Conservation (phyloP, 306 rosid species). For the Malus sylvestris region DNA sequence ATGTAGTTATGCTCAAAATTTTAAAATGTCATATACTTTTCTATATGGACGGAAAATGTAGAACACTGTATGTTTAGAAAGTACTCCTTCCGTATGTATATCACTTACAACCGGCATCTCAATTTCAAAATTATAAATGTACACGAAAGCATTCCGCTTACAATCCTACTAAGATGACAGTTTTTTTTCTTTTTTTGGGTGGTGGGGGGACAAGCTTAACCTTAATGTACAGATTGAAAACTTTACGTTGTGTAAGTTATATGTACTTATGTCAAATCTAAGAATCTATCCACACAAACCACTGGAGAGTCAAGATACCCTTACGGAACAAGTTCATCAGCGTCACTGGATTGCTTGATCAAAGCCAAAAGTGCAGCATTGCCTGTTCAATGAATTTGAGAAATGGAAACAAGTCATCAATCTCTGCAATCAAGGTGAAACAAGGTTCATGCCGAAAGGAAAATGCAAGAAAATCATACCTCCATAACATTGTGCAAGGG, state of each 20-base stretch:
- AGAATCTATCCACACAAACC: slow-evolving; percentile 18
- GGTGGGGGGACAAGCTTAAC: not conserved
- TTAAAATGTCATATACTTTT: not conserved
- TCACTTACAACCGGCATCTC: slow-evolving; percentile 16
- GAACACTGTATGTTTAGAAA: not conserved
- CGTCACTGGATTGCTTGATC: slow-evolving; percentile 24
- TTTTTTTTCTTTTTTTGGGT: not conserved
- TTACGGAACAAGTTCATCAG: slow-evolving; percentile 7
- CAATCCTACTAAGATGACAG: slow-evolving; percentile 14
- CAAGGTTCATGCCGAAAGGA: not conserved
- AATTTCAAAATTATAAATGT: not conserved
- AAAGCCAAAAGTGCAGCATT: slow-evolving; percentile 85
- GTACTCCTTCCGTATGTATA: slow-evolving; percentile 1
- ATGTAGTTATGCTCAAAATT: not conserved
- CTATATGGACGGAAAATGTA: not conserved
- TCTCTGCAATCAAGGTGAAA: not conserved
- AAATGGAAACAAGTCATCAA: not conserved
- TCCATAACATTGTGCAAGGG: slow-evolving; percentile 41
- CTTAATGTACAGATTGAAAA: slow-evolving; percentile 25
- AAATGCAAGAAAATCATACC: slow-evolving; percentile 32
- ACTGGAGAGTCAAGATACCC: slow-evolving; percentile 4
- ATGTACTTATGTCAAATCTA: slow-evolving; percentile 14
- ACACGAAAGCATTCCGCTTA: slow-evolving; percentile 11
- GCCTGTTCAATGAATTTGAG: slow-evolving; percentile 60
- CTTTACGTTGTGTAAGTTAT: slow-evolving; percentile 11